These are phyloP conservation scores for Lasiodiplodia theobromae DNA, from an alignment of 2,329 filamentous ascomycete species.

Conservation along the genomic window DNA sequence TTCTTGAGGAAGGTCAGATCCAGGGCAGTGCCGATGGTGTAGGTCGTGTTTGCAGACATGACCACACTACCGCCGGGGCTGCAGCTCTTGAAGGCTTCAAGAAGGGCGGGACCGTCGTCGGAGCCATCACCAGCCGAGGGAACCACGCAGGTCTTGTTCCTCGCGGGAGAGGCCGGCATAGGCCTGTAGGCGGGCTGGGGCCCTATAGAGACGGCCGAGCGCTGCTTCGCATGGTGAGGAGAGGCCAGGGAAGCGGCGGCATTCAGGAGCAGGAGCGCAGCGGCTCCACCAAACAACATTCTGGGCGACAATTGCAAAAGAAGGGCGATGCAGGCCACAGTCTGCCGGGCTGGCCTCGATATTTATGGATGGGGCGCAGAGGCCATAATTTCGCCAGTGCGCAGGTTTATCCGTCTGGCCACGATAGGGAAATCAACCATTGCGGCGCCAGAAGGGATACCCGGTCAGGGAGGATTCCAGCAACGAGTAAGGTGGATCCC, in stretches of 20 bases:
- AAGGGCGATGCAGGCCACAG: neutral
- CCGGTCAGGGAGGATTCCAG: neutral
- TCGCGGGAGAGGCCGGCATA: constrained; percentile 43
- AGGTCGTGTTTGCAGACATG: constrained; percentile 62
- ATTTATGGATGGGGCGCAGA: neutral
- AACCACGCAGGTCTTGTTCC: constrained; percentile 49
- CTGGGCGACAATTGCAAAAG: constrained; percentile 1
- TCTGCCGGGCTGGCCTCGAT: neutral
- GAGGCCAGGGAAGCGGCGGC: constrained; percentile 18
- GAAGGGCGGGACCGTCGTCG: constrained; percentile 61
- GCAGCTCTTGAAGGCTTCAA: constrained; percentile 64
- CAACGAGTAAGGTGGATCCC: constrained; percentile 23
- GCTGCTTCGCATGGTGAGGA: constrained; percentile 21
- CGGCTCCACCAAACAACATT: constrained; percentile 22
- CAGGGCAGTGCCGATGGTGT: constrained; percentile 69
- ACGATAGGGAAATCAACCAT: neutral
- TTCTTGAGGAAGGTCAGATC: constrained; percentile 70
- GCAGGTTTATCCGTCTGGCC: constrained; percentile 21
- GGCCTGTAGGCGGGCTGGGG: constrained; percentile 46
- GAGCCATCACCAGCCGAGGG: constrained; percentile 47
- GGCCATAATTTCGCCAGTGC: constrained; percentile 10
- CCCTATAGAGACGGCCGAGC: constrained; percentile 43
- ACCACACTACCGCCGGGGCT: constrained; percentile 70
- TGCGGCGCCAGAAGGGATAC: neutral
- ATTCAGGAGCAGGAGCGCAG: constrained; percentile 18